phyloP scores from a whole-genome alignment of 176 grass and related monocot species.

The Echinochloa phyllopogon region DNA sequence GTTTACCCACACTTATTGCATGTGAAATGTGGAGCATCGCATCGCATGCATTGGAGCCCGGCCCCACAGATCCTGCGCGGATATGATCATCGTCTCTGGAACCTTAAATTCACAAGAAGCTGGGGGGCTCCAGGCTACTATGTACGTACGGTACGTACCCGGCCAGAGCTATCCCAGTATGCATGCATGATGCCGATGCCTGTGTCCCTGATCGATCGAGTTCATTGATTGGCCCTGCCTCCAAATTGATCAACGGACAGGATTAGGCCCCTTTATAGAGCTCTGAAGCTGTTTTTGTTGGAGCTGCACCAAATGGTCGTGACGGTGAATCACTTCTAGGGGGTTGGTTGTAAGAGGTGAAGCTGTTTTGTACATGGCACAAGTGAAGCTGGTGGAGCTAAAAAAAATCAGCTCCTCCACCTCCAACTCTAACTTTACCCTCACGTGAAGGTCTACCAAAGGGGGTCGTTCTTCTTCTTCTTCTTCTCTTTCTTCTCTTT shows the following conservation, averaged over 20 bases:
- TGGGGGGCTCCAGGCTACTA: neutral
- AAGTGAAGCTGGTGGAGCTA: no score
- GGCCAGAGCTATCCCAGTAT: neutral
- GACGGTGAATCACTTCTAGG: no score
- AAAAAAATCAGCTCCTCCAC: no score
- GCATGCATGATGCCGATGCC: neutral
- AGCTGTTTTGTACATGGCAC: no score
- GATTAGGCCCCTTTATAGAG: no score
- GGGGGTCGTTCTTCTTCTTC: no score
- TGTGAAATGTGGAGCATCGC: neutral
- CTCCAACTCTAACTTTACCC: no score
- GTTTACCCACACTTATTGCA: conserved; percentile 29
- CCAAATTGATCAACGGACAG: neutral
- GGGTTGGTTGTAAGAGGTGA: no score
- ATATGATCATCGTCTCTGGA: neutral
- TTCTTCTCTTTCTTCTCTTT: no score
- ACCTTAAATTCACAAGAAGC: conserved; percentile 35
- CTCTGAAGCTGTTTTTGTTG: no score
- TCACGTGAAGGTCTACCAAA: no score
- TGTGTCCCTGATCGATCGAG: neutral
- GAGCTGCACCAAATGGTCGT: no score
- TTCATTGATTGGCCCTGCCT: conserved; percentile 26
- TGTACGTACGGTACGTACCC: neutral
- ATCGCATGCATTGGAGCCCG: neutral
- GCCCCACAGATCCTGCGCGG: conserved; percentile 3